phyloP scores from a whole-genome alignment of 768 basidiomycete genomes.

The Suillus occidentalis region DNA sequence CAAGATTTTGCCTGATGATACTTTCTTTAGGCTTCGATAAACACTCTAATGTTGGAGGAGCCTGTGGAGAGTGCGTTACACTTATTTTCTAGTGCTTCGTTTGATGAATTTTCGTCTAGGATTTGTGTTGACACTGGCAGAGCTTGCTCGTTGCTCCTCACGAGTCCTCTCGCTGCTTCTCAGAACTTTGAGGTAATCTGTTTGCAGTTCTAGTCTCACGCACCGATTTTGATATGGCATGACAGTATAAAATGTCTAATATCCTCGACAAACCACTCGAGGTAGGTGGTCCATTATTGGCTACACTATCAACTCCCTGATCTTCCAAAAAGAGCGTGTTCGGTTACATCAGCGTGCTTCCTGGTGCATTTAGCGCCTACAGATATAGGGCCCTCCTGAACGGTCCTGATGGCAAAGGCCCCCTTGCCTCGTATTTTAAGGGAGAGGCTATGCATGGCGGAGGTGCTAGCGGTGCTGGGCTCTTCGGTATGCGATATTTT shows the following conservation, averaged over 20 bases:
- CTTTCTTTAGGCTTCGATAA: constrained; percentile 63
- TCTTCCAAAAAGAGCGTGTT: constrained; percentile 59
- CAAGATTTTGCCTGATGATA: constrained; percentile 8
- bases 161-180: constrained; percentile 82
- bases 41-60: constrained; percentile 85
- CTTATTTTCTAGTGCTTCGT: not conserved
- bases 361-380: constrained; percentile 91
- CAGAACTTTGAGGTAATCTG: constrained; percentile 84
- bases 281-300: constrained; percentile 39
- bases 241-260: constrained; percentile 91
- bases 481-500: constrained; percentile 48
- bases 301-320: not conserved
- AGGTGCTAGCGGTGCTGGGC: constrained; percentile 56
- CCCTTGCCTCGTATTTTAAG: constrained; percentile 90
- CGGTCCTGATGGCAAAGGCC: constrained; percentile 84
- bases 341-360: constrained; percentile 85
- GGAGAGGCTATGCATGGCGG: constrained; percentile 85
- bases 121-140: constrained; percentile 83
- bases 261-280: constrained; percentile 96
- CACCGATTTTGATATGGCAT: constrained; percentile 8
- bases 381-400: constrained; percentile 87
- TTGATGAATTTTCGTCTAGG: constrained; percentile 33
- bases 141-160: constrained; percentile 68
- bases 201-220: not conserved
- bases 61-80: constrained; percentile 81